Conservation (phyloP, 805 yeast species). For the Candida glaebosa region DNA sequence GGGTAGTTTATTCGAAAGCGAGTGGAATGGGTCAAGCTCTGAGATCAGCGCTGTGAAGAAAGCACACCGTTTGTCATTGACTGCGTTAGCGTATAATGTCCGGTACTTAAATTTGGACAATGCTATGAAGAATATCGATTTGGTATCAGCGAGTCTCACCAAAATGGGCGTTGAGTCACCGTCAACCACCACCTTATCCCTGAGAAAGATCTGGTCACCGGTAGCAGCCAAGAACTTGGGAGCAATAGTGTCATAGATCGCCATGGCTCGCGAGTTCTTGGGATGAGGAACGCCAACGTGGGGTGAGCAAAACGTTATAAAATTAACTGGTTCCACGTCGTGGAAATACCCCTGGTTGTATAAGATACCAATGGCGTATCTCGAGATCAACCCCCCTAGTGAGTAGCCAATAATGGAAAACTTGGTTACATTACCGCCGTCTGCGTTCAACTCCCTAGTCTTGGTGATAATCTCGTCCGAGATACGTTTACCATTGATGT, state of each 20-base stretch:
- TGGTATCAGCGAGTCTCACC: slow-evolving; percentile 59
- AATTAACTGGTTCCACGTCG: slow-evolving; percentile 53
- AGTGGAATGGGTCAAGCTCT: slow-evolving; percentile 55
- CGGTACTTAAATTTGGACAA: slow-evolving; percentile 50
- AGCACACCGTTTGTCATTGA: slow-evolving; percentile 76
- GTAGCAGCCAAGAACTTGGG: slow-evolving; percentile 67
- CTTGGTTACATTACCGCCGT: slow-evolving; percentile 26
- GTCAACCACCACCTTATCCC: slow-evolving; percentile 25
- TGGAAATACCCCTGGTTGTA: slow-evolving; percentile 52
- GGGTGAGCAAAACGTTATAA: slow-evolving; percentile 50
- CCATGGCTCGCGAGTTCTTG: slow-evolving; percentile 24
- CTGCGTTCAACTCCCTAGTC: slow-evolving; percentile 11
- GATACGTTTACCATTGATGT: slow-evolving; percentile 75
- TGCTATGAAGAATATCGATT: slow-evolving; percentile 57
- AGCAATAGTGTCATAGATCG: slow-evolving; percentile 56
- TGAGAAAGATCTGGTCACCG: slow-evolving; percentile 70
- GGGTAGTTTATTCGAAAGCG: slow-evolving; percentile 34
- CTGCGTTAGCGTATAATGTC: slow-evolving; percentile 68
- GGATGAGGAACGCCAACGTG: slow-evolving; percentile 68
- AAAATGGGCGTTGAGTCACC: slow-evolving; percentile 46
- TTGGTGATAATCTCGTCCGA: slow-evolving; percentile 55
- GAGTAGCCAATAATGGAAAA: slow-evolving; percentile 41
- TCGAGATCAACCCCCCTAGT: slow-evolving; percentile 39
- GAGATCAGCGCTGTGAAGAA: slow-evolving; percentile 83
- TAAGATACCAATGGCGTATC: slow-evolving; percentile 46